Percentiles rank a stretch among this genome's conserved stretches.
These are phyloP conservation scores for Starmera pachycereana DNA, from an alignment of 805 yeast species.

Conservation along the genomic window DNA sequence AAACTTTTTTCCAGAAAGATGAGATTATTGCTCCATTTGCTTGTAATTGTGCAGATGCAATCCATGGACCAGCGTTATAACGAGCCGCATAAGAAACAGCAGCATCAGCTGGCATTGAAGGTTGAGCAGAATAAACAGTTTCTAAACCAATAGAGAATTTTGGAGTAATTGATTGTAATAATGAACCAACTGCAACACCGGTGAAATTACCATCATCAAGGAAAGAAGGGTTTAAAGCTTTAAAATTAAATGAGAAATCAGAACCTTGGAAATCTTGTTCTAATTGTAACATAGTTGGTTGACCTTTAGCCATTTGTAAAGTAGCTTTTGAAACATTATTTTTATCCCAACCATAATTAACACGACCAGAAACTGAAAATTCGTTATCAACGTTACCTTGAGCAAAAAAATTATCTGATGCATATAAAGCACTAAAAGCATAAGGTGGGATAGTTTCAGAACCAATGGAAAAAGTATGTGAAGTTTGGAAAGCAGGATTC, in stretches of 20 bases:
- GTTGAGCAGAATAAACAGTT: constrained; percentile 75
- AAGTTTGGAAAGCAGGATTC: constrained; percentile 93
- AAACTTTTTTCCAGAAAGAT: constrained; percentile 89
- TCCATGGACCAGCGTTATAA: constrained; percentile 83
- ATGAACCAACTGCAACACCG: constrained; percentile 88
- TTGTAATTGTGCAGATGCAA: constrained; percentile 86
- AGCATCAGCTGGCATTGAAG: constrained; percentile 77
- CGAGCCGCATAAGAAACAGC: constrained; percentile 86
- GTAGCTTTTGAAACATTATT: constrained; percentile 72
- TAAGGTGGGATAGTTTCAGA: constrained; percentile 80
- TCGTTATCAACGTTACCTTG: constrained; percentile 93
- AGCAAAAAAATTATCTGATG: constrained; percentile 71
- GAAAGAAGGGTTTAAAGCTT: constrained; percentile 81
- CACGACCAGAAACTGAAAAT: constrained; percentile 73
- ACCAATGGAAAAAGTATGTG: constrained; percentile 88
- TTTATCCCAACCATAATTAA: constrained; percentile 85
- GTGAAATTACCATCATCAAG: constrained; percentile 58
- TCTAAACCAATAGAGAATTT: constrained; percentile 84
- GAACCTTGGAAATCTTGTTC: constrained; percentile 92
- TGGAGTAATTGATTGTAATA: constrained; percentile 82
- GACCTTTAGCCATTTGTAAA: constrained; percentile 78
- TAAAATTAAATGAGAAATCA: constrained; percentile 83
- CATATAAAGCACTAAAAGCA: constrained; percentile 83
- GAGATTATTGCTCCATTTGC: constrained; percentile 86
- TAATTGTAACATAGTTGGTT: constrained; percentile 88